Evolutionary conservation across 108 stramenopile genomes (phyloP), one percentile per base, ranked within the genome.

Genomic region (Mayamaea pseudoterrestris): DNA sequence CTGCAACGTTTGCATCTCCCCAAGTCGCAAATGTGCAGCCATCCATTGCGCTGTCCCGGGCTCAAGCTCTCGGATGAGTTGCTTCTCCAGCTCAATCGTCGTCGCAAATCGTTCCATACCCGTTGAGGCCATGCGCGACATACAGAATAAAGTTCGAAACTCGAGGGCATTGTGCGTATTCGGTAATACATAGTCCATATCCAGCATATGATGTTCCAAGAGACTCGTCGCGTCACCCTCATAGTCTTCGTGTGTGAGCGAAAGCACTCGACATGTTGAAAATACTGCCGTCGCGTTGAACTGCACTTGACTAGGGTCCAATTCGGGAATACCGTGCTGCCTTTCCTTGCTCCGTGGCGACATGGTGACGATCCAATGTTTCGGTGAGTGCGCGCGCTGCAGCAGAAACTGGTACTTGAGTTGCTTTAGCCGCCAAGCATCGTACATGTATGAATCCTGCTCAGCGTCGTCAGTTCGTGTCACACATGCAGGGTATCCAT

Each of bases 191-290:
- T 34, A 39, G 23, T 44, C n/a, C 7, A 27, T 28, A 25, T 35
- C 55, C 6, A 30, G 29, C 34, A 83, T 59, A 24, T 67, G 62
- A 16, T 72, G 54, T 30, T 31, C 17, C 16, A 89, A 58, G 20
- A 64, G 35, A n/a, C 53, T 24, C 2, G 75, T 67, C 18, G 83
- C 80, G 0, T 54, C 50, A 1, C 80, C 75, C 11, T 69, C 61
- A 24, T 67, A 75, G 50, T 90, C 88, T 13, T 61, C 47, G 3
- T 48, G 44, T 5, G 55, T 78, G 41, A 90, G 51, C 24, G 71
- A 70, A 6, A 90, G 58, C 18, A 90, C 47, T 3, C 88, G 78
- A 50, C 88, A 90, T 8, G 78, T 76, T 3, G 76, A 57, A 36
- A 90, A 42, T 29, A 84, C 41, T 22, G 34, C 45, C 7, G 52